phyloP scores from a whole-genome alignment of 148 eudicot genomes.

The Nyssa sinensis region DNA sequence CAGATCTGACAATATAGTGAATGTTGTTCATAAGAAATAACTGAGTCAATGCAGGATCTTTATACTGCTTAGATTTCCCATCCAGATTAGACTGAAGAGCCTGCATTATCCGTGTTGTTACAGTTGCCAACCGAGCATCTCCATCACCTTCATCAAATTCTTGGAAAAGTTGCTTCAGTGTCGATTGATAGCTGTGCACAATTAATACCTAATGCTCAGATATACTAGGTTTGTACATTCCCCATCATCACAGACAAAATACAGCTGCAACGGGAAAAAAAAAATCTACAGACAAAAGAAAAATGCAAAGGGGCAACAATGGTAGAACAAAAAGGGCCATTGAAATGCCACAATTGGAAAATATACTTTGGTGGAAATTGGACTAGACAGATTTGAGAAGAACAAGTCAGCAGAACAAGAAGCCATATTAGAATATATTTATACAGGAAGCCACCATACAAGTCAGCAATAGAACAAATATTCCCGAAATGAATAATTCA shows the following conservation, averaged over 20 bases:
- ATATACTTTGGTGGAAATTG: background rate
- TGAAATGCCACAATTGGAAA: background rate
- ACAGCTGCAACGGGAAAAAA: background rate
- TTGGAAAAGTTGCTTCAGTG: constrained; percentile 77
- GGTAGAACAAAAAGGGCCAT: background rate
- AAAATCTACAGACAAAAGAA: no score
- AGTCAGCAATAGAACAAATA: background rate
- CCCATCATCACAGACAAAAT: background rate
- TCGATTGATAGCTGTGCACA: constrained; percentile 69
- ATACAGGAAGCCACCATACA: no score
- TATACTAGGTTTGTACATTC: background rate
- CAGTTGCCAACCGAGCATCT: constrained; percentile 49
- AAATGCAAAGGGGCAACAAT: constrained; percentile 1
- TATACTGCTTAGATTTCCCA: constrained; percentile 89
- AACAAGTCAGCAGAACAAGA: background rate
- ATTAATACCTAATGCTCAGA: constrained; percentile 9
- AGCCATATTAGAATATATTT: background rate
- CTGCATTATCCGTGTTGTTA: constrained; percentile 78
- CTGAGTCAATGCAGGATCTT: constrained; percentile 80
- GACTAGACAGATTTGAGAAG: background rate
- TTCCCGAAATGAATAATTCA: background rate
- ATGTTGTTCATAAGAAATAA: constrained; percentile 94
- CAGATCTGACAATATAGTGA: constrained; percentile 93
- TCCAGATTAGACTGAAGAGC: constrained; percentile 87
- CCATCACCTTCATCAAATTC: constrained; percentile 56